phyloP scores from a whole-genome alignment of 345 rosid species.

The Melaleuca quinquenervia region DNA sequence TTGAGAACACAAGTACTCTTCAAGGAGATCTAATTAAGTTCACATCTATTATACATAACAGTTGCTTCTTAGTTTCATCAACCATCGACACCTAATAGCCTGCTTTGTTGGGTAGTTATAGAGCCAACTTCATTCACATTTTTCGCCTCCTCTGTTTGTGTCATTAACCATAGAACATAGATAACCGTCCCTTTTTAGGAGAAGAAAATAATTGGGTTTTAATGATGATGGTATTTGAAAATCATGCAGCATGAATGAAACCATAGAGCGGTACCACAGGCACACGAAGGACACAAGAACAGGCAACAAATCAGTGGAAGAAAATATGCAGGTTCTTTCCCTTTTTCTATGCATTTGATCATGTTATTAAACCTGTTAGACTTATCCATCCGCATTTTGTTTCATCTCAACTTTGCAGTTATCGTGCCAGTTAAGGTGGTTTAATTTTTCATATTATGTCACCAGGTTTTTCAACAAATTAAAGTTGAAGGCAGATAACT shows the following conservation, averaged over 20 bases:
- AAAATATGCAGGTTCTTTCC: slow-evolving; percentile 16
- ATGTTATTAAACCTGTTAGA: background rate
- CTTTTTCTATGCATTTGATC: background rate
- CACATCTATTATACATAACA: background rate
- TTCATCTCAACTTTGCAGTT: background rate
- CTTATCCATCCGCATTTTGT: background rate
- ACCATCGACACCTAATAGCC: background rate
- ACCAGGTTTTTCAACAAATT: background rate
- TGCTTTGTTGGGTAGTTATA: background rate
- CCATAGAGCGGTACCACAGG: slow-evolving; percentile 16
- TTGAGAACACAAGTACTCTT: background rate
- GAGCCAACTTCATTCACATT: background rate
- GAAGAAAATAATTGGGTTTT: background rate
- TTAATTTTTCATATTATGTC: background rate
- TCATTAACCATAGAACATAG: background rate
- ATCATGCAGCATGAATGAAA: slow-evolving; percentile 19
- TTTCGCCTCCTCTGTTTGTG: background rate
- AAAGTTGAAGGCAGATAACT: background rate
- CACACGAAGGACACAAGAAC: slow-evolving; percentile 9
- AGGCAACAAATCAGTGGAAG: slow-evolving; percentile 3
- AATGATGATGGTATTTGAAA: background rate
- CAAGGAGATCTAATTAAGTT: background rate
- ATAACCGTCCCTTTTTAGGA: background rate
- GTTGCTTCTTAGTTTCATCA: background rate
- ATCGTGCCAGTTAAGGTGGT: background rate